Conservation (phyloP, 2,329 filamentous ascomycete species). For the Tolypocladium album region DNA sequence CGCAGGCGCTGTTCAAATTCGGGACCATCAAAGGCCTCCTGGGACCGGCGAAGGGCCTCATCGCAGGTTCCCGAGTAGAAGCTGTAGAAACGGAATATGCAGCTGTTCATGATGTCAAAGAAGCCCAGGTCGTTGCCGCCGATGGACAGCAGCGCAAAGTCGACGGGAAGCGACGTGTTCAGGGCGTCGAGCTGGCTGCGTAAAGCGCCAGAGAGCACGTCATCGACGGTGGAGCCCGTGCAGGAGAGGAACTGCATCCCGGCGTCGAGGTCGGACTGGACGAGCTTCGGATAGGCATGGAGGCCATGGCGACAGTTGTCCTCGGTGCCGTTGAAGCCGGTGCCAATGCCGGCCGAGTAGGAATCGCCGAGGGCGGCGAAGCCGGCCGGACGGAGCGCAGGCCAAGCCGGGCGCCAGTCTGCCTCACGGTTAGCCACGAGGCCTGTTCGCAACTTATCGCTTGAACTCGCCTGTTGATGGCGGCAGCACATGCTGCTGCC, state of each 20-base stretch:
- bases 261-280: slow-evolving; percentile 24
- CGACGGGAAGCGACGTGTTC: slow-evolving; percentile 23
- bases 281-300: slow-evolving; percentile 29
- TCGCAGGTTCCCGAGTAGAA: slow-evolving; percentile 36
- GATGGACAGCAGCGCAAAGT: slow-evolving; percentile 35
- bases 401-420: slow-evolving; percentile 1
- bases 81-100: slow-evolving; percentile 38
- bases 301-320: slow-evolving; percentile 29
- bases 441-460: too few relatives aligned
- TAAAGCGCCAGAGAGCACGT: slow-evolving; percentile 25
- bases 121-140: slow-evolving; percentile 39
- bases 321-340: slow-evolving; percentile 27
- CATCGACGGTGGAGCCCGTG: slow-evolving; percentile 30
- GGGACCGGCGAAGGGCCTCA: slow-evolving; percentile 23
- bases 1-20: slow-evolving; percentile 28
- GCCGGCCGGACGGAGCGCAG: slow-evolving; percentile 11
- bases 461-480: background rate
- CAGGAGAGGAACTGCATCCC: slow-evolving; percentile 35
- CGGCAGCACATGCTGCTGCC: background rate
- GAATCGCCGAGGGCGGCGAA: slow-evolving; percentile 35
- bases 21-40: slow-evolving; percentile 19
- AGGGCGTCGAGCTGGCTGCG: slow-evolving; percentile 30
- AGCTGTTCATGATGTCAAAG: slow-evolving; percentile 38
- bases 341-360: slow-evolving; percentile 38
- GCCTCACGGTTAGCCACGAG: background rate